phyloP scores from a whole-genome alignment of 1,284 basidiomycete species.

The Puccinia triticina region DNA sequence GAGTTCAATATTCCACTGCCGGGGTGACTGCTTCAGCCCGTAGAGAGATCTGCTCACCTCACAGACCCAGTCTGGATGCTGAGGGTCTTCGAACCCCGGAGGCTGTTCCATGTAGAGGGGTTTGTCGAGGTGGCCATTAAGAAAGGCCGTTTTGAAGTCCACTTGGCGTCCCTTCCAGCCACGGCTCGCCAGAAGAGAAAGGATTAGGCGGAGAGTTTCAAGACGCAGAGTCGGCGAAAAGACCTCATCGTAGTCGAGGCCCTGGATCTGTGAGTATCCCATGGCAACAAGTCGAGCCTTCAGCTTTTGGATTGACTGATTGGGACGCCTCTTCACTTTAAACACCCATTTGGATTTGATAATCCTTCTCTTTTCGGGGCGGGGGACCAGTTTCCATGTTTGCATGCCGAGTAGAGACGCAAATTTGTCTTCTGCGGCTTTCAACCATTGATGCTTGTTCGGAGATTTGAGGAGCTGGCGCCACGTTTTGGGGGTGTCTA shows the following conservation, averaged over 20 bases:
- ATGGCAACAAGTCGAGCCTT: not conserved
- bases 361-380: not conserved
- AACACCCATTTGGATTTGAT: conserved; percentile 5
- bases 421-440: conserved; percentile 1
- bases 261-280: no score
- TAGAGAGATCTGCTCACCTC: not conserved
- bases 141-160: no score
- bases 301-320: not conserved
- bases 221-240: no score
- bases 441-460: not conserved
- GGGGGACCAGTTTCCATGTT: not conserved
- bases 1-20: conserved; percentile 24
- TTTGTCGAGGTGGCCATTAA: no score
- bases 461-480: not conserved
- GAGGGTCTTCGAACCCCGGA: no score
- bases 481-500: conserved; percentile 21
- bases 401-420: not conserved
- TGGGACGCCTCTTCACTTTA: not conserved
- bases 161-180: no score
- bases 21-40: conserved; percentile 18
- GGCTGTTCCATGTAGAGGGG: no score
- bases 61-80: conserved; percentile 1
- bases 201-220: no score
- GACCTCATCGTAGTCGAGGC: no score
- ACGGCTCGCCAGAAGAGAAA: no score